Base-by-base conservation (phyloP, 2,329 filamentous ascomycete genomes). In the Calonectria pseudoturangicola region DNA sequence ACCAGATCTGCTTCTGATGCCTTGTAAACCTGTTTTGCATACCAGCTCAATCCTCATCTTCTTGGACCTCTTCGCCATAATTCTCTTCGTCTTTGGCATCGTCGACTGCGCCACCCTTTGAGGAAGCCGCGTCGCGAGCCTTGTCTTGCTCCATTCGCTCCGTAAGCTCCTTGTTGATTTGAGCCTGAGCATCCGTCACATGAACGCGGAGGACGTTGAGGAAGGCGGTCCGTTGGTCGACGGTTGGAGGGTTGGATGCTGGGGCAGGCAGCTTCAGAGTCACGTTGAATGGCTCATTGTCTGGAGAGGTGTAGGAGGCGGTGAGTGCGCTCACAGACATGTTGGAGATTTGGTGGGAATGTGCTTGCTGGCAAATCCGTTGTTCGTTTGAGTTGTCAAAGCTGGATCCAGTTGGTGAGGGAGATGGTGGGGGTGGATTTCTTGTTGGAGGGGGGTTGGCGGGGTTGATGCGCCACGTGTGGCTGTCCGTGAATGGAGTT, bases 41-140 rank as follows among this genome's bases (percentile, higher is more conserved):
- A 28, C 30, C 18, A 28, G 5, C 39, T 81, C 77, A 83, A 30
- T 84, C 82, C 41, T 90, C 90, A 68, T 94, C 93, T 50, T 94
- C 92, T 63, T 93, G 92, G 15, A 92, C 90, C 82, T 98, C 95
- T 83, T 98, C 95, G 60, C 95, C 95, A 81, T 98, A 98, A 81
- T 95, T 93, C 79, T 94, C 91, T 81, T 95, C 94, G 80, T 92
- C 91, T 74, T 89, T 88, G 13, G 83, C 87, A 72, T 92, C 90
- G 72, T 91, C 88, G 12, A 87, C 79, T 10, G 72, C 78, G 71
- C 80, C 72, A 43, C 56, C 74, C 27, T 70, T 64, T 18, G 56
- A 70, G 79, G 65, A 51, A 3, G 83, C 82, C 1, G 83, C 84
- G 18, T 87, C 87, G 16, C 85, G 84, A 10, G 84, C 85, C 80